Base-by-base conservation (phyloP, 2,329 filamentous ascomycete genomes). In the Fusarium sp. region DNA sequence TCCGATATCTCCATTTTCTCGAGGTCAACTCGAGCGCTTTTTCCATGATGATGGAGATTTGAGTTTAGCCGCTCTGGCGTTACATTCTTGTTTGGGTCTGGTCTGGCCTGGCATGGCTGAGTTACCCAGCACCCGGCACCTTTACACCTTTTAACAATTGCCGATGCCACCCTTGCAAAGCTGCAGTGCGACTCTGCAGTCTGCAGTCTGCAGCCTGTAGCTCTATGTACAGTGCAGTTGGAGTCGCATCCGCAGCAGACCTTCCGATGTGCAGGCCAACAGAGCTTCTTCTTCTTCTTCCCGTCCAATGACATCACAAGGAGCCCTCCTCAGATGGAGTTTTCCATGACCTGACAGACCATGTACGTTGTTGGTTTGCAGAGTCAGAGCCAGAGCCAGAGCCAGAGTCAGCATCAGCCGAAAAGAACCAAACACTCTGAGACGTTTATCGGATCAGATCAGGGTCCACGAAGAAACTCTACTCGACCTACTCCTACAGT, bases 231-330 rank as follows among this genome's bases (percentile, higher is more conserved):
- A 52, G 50, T 38, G 32, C n/a, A 38, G 50, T 38, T 38, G 32
- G n/a, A 9, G 51, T 54, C 13, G 51, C 34, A 54, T 54, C 24
- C 34, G 34, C n/a, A 41, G 12, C 41, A 30, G 26, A 32, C 34
- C 34, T 39, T 68, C 56, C 42, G 56, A 68, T 36, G 28, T 26
- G 17, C 38, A 24, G 42, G 34, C 47, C 42, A 62, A 56, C 52
- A 57, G 34, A 62, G 41, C 45, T 38, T 47, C 44, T 47, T 47
- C 44, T 45, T 45, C 20, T 34, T 34, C 32, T 38, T n/a, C n/a
- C 24, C 32, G 39, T 61, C 47, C 41, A 70, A 73, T 75, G 73
- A 73, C 58, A 75, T 70, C 69, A 73, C 44, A 32, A 28, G 39
- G n/a, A 38, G 58, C 18, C 24, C 57, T 45, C 36, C 52, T 41